Evolutionary conservation across 1,284 basidiomycete genomes (phyloP).

Genomic region (Cutaneotrichosporon sp.): DNA sequence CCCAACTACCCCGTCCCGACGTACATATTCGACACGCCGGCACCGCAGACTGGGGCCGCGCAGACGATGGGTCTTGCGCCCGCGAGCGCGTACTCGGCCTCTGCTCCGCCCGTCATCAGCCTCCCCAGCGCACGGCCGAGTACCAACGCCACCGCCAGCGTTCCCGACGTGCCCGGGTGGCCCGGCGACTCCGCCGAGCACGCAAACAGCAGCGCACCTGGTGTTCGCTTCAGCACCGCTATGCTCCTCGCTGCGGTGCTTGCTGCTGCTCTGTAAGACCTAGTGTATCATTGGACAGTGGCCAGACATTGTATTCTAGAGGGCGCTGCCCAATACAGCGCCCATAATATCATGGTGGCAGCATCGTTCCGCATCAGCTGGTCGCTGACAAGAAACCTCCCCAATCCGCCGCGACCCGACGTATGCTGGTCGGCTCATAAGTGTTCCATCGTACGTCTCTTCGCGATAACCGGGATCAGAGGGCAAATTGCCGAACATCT

Average conservation of each 20-base stretch:
- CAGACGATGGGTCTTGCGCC: conserved; percentile 38
- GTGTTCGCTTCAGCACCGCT: background rate
- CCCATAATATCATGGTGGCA: background rate
- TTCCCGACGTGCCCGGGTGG: conserved; percentile 15
- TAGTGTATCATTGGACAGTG: background rate
- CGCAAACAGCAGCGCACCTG: background rate
- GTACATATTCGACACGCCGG: conserved; percentile 64
- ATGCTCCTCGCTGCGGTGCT: background rate
- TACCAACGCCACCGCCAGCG: background rate
- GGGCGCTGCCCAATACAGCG: too few relatives aligned
- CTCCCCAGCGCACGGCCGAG: background rate
- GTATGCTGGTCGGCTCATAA: too few relatives aligned
- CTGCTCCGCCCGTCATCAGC: conserved; percentile 29
- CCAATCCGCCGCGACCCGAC: too few relatives aligned
- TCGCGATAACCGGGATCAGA: too few relatives aligned
- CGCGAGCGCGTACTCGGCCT: conserved; percentile 28
- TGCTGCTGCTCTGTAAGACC: background rate
- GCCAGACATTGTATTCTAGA: background rate
- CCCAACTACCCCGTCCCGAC: conserved; percentile 66
- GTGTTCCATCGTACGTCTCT: too few relatives aligned
- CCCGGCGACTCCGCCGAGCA: conserved; percentile 14
- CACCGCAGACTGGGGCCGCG: conserved; percentile 51
- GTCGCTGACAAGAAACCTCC: too few relatives aligned
- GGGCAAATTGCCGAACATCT: too few relatives aligned
- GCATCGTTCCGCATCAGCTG: too few relatives aligned